A percentile compares a stretch with the other conserved stretches of the same genome.
These are phyloP conservation scores for Parathielavia appendiculata DNA, from an alignment of 495 filamentous ascomycete genomes.

Conservation along the genomic window DNA sequence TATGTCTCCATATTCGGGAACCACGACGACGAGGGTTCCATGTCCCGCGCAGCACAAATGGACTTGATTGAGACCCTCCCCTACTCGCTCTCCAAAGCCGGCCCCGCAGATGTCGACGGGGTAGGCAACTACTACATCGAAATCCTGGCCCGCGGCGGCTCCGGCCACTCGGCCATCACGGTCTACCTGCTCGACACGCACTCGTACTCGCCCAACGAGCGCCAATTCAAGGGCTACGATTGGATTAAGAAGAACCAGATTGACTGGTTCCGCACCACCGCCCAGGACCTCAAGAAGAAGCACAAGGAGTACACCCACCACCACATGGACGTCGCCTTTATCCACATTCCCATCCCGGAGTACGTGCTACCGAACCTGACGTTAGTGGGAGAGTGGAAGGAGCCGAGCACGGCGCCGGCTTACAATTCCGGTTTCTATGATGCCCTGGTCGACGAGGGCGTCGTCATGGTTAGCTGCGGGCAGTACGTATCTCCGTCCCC, in stretches of 20 bases:
- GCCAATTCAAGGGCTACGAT: slow-evolving; percentile 80
- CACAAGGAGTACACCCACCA: slow-evolving; percentile 81
- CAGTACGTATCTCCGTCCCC: slow-evolving; percentile 55
- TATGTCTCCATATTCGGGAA: slow-evolving; percentile 96
- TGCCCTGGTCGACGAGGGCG: slow-evolving; percentile 75
- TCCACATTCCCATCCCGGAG: slow-evolving; percentile 94
- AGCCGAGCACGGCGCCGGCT: slow-evolving; percentile 74
- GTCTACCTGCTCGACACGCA: slow-evolving; percentile 94
- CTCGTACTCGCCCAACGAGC: slow-evolving; percentile 84
- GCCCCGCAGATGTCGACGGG: slow-evolving; percentile 77
- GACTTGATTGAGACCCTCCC: slow-evolving; percentile 76
- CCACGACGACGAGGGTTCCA: slow-evolving; percentile 88
- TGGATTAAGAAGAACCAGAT: slow-evolving; percentile 95
- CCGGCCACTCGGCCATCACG: slow-evolving; percentile 81
- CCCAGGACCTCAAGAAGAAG: slow-evolving; percentile 57
- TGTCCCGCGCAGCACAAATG: slow-evolving; percentile 75
- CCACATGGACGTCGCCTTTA: slow-evolving; percentile 95
- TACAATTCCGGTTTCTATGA: slow-evolving; percentile 87
- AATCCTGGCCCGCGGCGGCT: slow-evolving; percentile 70
- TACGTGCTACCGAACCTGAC: slow-evolving; percentile 52
- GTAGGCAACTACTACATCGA: slow-evolving; percentile 95
- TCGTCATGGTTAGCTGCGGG: slow-evolving; percentile 83
- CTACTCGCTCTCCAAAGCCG: slow-evolving; percentile 77
- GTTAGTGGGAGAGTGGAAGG: slow-evolving; percentile 61
- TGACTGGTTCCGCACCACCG: slow-evolving; percentile 81